Base-by-base conservation (phyloP, 495 filamentous ascomycete genomes). In the Penicillium bialowiezense region DNA sequence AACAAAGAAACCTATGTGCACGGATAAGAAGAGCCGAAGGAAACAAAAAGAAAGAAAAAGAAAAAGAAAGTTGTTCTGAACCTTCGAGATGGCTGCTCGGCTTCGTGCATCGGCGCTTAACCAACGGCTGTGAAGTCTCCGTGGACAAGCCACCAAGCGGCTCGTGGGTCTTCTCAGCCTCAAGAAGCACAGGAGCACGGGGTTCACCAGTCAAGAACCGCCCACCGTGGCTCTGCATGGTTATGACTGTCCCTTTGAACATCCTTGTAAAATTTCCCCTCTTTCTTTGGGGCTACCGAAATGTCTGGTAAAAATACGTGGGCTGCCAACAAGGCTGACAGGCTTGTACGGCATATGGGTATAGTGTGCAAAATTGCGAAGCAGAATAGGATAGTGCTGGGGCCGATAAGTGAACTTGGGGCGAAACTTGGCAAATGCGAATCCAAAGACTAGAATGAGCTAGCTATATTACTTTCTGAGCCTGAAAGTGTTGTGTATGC, bases 131-230 rank as follows among this genome's bases (percentile, higher is more conserved):
- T 50, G 52, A 56, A 64, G 56, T 48, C 58, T 52, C 58, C 61
- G 55, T 42, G 31, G 28, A 33, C 51, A 52, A 54, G 47, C 51
- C 53, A 59, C 41, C 40, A 40, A 45, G 45, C 56, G 38, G 50
- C 52, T 52, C 58, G 57, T 52, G 58, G 57, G 36, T 21, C 41
- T 52, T 59, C 20, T 62, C 61, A 64, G 61, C 61, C 61, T 64
- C 61, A 60, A 41, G 21, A n/a, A n/a, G n/a, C n/a, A n/a, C n/a
- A n/a, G 32, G 10, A 35, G 28, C 41, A 28, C 31, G 36, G 23
- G 50, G 24, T 44, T 17, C 24, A 31, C 61, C 61, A 64, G 58
- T 64, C 52, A 41, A 56, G 55, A 62, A 48, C 55, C 58, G 58
- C 61, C 52, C 33, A 12, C n/a, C 19, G 14, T n/a, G 32, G 44